Base-by-base conservation (phyloP, 2,329 filamentous ascomycete species). In the Diaporthe amygdali region DNA sequence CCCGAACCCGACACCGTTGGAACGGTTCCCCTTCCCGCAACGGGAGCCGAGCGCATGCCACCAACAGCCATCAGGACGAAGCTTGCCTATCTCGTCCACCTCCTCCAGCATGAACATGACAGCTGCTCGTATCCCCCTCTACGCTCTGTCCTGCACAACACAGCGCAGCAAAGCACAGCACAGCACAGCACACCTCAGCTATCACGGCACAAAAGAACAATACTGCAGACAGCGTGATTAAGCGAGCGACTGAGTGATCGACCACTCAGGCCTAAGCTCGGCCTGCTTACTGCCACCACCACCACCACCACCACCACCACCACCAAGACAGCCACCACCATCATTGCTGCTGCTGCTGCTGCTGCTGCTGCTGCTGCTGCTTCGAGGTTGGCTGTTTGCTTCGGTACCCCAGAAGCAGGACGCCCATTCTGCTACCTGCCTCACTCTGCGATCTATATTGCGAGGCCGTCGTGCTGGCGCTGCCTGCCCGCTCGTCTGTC, bases 351-450 rank as follows among this genome's bases (percentile, higher is more conserved):
- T 61, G 39, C 39, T 49, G 25, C 56, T 46, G 17, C 56, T 61
- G 39, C 39, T 49, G 30, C 30, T 15, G 51, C 51, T 54, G 49
- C 49, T 14, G 39, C 39, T 59, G 56, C 59, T 46, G 59, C 59
- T 63, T 47, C 41, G 59, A 63, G 59, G 44, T 25, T 63, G 41
- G 41, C 59, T 63, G 59, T 47, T n/a, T 49, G 30, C 30, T 49
- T 64, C 59, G 59, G 44, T 64, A 64, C 59, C 59, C 59, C n/a
- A 64, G 30, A 64, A 64, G 41, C 30, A 64, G n/a, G 20, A 49
- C 59, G 41, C 41, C 59, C 34, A n/a, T 30, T 46, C 41, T 47
- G 41, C 25, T 47, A 27, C 59, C 59, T 47, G 27, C 59, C 59
- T 30, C 47, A 47, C 25, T 63, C 59, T 63, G 59, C 41, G 59